phyloP scores from a whole-genome alignment of 441 rosid species.

The Manihot esculenta region DNA sequence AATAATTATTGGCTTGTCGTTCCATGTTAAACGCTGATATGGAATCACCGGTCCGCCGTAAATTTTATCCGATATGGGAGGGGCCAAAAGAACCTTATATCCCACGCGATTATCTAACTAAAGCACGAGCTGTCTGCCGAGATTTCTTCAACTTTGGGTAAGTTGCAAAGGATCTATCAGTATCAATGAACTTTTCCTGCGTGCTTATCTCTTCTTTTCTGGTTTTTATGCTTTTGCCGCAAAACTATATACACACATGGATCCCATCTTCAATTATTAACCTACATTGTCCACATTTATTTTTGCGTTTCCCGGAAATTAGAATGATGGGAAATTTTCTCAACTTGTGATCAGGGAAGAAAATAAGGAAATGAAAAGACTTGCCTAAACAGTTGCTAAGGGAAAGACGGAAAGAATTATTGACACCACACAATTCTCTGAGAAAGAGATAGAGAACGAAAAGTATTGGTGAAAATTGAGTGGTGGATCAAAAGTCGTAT shows the following conservation, averaged over 20 bases:
- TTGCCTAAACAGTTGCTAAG: not conserved
- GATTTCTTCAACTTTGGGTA: not conserved
- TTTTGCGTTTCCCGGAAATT: no score
- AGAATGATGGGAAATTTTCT: no score
- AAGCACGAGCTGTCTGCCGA: slow-evolving; percentile 17
- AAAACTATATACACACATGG: not conserved
- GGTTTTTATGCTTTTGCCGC: slow-evolving; percentile 8
- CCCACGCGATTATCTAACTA: not conserved
- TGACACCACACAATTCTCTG: slow-evolving; percentile 26
- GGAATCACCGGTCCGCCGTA: no score
- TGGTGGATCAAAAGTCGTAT: slow-evolving; percentile 46
- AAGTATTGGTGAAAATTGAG: slow-evolving; percentile 5
- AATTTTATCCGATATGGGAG: no score
- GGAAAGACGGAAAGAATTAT: slow-evolving; percentile 7
- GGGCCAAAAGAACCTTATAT: slow-evolving; percentile 8
- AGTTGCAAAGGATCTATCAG: no score
- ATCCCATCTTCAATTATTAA: not conserved
- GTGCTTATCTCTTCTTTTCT: not conserved
- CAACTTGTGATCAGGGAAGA: no score
- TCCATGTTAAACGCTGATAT: no score
- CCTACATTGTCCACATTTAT: slow-evolving; percentile 15
- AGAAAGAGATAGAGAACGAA: not conserved
- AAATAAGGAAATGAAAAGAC: not conserved
- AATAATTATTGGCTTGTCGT: no score
- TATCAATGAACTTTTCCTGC: not conserved